These are phyloP conservation scores for Russula foetens DNA, from an alignment of 768 basidiomycete species.

Conservation along the genomic window DNA sequence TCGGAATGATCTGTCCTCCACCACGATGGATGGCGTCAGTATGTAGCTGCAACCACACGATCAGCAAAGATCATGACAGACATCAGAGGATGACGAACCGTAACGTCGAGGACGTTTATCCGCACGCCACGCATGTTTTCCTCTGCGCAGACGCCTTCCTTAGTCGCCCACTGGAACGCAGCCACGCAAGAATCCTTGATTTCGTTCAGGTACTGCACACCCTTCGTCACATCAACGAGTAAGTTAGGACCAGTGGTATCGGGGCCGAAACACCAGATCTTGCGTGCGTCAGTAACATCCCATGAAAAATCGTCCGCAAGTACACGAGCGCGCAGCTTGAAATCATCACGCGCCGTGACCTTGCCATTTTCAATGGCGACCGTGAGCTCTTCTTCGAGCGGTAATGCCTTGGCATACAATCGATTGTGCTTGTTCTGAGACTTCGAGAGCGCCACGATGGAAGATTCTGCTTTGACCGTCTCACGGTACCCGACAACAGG, in stretches of 20 bases:
- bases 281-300: slow-evolving; percentile 99
- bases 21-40: slow-evolving; percentile 99
- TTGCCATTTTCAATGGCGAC: slow-evolving; percentile 86
- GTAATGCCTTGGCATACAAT: slow-evolving; percentile 88
- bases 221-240: slow-evolving; percentile 97
- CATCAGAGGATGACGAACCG: slow-evolving; percentile 41
- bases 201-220: slow-evolving; percentile 98
- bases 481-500: slow-evolving; percentile 97
- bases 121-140: slow-evolving; percentile 99
- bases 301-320: slow-evolving; percentile 95
- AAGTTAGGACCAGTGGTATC: slow-evolving; percentile 96
- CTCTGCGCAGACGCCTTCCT: slow-evolving; percentile 94
- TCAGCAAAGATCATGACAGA: background rate
- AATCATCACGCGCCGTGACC: slow-evolving; percentile 90
- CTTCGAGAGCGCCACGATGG: slow-evolving; percentile 94
- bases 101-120: slow-evolving; percentile 93
- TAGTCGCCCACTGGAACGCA: slow-evolving; percentile 99
- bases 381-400: slow-evolving; percentile 90
- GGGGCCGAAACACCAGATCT: slow-evolving; percentile 99
- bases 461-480: slow-evolving; percentile 93
- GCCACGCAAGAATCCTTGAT: slow-evolving; percentile 99
- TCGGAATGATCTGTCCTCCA: slow-evolving; percentile 97
- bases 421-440: slow-evolving; percentile 99
- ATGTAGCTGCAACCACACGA: slow-evolving; percentile 55
- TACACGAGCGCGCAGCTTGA: slow-evolving; percentile 90